Evolutionary conservation across 1,284 basidiomycete species (phyloP).

Genomic region (Pseudomicrostroma phylloplanum): DNA sequence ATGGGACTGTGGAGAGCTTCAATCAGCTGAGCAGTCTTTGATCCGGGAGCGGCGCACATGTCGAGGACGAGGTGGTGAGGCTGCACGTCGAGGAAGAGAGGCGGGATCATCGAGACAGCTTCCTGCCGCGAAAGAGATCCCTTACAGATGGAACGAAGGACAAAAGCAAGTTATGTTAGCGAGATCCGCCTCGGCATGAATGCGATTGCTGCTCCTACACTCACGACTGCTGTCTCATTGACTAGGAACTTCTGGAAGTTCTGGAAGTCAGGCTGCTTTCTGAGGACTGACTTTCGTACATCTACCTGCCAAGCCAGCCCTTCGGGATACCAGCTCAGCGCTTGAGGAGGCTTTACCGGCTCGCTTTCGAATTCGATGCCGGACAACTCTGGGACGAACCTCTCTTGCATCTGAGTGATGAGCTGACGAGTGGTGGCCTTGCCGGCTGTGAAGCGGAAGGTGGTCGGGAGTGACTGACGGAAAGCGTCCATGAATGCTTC

Average conservation of each 20-base stretch:
- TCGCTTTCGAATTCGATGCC: slow-evolving; percentile 73
- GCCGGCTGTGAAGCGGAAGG: slow-evolving; percentile 73
- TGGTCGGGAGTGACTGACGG: slow-evolving; percentile 75
- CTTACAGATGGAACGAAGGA: slow-evolving; percentile 10
- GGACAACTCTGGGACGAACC: slow-evolving; percentile 71
- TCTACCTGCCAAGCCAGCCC: slow-evolving; percentile 93
- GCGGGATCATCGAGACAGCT: slow-evolving; percentile 97
- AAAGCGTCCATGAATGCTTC: slow-evolving; percentile 65
- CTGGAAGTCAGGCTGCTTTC: slow-evolving; percentile 88
- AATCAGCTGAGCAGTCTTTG: slow-evolving; percentile 88
- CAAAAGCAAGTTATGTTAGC: neutral
- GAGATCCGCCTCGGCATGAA: too few species aligned
- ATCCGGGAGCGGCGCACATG: slow-evolving; percentile 98
- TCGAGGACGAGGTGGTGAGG: slow-evolving; percentile 60
- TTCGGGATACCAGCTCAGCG: slow-evolving; percentile 87
- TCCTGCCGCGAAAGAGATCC: slow-evolving; percentile 95
- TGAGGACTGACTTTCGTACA: slow-evolving; percentile 78
- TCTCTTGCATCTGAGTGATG: slow-evolving; percentile 40
- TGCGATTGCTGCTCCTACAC: neutral
- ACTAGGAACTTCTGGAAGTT: slow-evolving; percentile 94
- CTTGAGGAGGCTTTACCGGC: slow-evolving; percentile 62
- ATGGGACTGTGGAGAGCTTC: slow-evolving; percentile 67
- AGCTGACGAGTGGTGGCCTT: slow-evolving; percentile 42
- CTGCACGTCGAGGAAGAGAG: slow-evolving; percentile 86
- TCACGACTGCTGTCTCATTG: slow-evolving; percentile 82